A percentile compares a stretch with the other conserved stretches of the same genome.
phyloP scores from a whole-genome alignment of 495 filamentous ascomycete species.

The Podospora conica region DNA sequence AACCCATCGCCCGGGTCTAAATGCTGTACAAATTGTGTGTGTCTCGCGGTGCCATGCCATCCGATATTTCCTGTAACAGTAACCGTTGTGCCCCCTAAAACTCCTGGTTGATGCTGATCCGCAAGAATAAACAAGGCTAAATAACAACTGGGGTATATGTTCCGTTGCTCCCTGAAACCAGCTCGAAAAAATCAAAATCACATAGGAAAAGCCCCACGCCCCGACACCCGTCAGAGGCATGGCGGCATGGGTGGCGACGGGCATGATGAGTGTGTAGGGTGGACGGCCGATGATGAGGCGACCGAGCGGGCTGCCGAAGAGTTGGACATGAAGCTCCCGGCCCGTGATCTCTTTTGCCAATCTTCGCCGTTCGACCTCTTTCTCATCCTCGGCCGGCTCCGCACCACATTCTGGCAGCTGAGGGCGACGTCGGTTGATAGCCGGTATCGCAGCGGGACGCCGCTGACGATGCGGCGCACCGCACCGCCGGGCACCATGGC shows the following conservation, averaged over 20 bases:
- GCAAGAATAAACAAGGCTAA: background rate
- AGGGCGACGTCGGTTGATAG: constrained; percentile 37
- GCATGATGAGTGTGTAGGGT: background rate
- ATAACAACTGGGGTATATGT: background rate
- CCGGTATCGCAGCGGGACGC: constrained; percentile 29
- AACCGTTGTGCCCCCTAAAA: background rate
- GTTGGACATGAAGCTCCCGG: constrained; percentile 16
- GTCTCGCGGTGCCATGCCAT: background rate
- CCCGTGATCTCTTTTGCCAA: constrained; percentile 12
- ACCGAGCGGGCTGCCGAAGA: constrained; percentile 2
- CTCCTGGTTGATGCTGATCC: background rate
- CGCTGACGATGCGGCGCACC: constrained; percentile 28
- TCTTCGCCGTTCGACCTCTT: constrained; percentile 25
- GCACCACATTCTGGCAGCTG: constrained; percentile 38
- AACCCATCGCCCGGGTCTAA: background rate
- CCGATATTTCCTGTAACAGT: background rate
- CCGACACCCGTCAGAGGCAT: background rate
- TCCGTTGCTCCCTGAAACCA: background rate
- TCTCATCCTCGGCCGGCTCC: constrained; percentile 39
- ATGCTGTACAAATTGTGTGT: background rate
- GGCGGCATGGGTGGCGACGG: background rate
- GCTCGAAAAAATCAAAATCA: background rate
- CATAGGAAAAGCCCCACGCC: background rate
- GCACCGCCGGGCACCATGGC: constrained; percentile 26
- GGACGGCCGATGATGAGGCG: background rate